Evolutionary conservation across 2,329 filamentous ascomycete species (phyloP).

Genomic region (Saccharata proteae): DNA sequence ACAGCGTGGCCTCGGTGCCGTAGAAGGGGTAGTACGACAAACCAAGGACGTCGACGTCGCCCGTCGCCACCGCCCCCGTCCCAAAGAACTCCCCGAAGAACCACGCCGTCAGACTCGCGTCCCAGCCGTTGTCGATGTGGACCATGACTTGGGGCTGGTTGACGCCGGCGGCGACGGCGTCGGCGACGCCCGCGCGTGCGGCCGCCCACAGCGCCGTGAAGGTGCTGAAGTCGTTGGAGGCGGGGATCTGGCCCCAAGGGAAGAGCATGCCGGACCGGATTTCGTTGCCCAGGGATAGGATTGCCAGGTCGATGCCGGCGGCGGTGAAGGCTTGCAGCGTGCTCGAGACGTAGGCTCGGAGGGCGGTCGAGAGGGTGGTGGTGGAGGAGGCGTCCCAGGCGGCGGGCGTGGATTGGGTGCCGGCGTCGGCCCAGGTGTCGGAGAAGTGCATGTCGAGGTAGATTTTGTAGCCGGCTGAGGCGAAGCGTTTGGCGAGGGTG

Average conservation of each 20-base stretch:
- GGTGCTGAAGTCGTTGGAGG: constrained; percentile 38
- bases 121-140: constrained; percentile 66
- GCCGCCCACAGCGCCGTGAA: constrained; percentile 53
- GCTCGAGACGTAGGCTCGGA: constrained; percentile 58
- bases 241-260: constrained; percentile 46
- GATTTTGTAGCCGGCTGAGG: constrained; percentile 48
- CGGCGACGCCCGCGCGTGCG: constrained; percentile 51
- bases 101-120: constrained; percentile 52
- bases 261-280: constrained; percentile 57
- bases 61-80: constrained; percentile 35
- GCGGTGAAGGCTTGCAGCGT: constrained; percentile 49
- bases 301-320: constrained; percentile 42
- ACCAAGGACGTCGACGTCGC: constrained; percentile 60
- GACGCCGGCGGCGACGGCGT: constrained; percentile 37
- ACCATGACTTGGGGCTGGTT: constrained; percentile 58
- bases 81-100: constrained; percentile 41
- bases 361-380: constrained; percentile 44
- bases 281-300: constrained; percentile 64
- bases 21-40: constrained; percentile 68
- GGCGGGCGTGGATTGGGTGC: constrained; percentile 47
- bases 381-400: constrained; percentile 50
- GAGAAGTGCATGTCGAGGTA: constrained; percentile 55
- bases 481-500: constrained; percentile 51
- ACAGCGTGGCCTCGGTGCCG: constrained; percentile 45
- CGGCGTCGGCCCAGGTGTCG: constrained; percentile 61